Conservation (phyloP, 192 early-diverging fungal genomes). For the Paraglomus occultum region DNA sequence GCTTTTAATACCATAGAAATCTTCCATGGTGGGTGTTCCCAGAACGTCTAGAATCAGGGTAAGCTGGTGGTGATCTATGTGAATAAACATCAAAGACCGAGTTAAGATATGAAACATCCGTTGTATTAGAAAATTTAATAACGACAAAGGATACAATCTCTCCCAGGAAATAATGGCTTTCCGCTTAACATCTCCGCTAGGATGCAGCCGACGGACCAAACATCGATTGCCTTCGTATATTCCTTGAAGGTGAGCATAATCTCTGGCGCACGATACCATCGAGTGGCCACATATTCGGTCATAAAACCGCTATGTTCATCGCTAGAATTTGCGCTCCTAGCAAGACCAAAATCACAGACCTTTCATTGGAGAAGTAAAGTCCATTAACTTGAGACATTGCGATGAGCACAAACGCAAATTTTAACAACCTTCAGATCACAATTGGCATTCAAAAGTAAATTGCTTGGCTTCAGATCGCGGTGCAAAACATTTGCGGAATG, state of each 20-base stretch:
- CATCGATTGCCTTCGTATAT: slow-evolving; percentile 98
- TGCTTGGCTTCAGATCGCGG: slow-evolving; percentile 96
- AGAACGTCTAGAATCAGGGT: slow-evolving; percentile 93
- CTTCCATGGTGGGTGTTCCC: slow-evolving; percentile 95
- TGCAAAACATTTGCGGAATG: slow-evolving; percentile 98
- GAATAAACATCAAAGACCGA: background rate
- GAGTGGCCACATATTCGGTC: slow-evolving; percentile 93
- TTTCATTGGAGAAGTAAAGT: slow-evolving; percentile 43
- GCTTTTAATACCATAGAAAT: slow-evolving; percentile 78
- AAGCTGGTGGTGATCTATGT: slow-evolving; percentile 86
- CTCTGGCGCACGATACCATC: slow-evolving; percentile 94
- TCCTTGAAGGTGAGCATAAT: slow-evolving; percentile 97
- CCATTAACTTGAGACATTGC: background rate
- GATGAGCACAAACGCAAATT: background rate
- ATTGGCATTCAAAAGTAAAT: slow-evolving; percentile 86
- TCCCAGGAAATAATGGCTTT: slow-evolving; percentile 78
- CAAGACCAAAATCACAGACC: slow-evolving; percentile 99
- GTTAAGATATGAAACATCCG: background rate
- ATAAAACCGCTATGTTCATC: slow-evolving; percentile 85
- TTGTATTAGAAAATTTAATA: background rate
- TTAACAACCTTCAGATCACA: slow-evolving; percentile 75
- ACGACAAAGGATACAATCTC: slow-evolving; percentile 55
- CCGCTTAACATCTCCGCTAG: slow-evolving; percentile 80
- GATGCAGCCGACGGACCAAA: slow-evolving; percentile 92
- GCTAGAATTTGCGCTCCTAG: slow-evolving; percentile 83